These are phyloP conservation scores for Grosmannia penicillata DNA, from an alignment of 2,329 filamentous ascomycete genomes.

Conservation along the genomic window DNA sequence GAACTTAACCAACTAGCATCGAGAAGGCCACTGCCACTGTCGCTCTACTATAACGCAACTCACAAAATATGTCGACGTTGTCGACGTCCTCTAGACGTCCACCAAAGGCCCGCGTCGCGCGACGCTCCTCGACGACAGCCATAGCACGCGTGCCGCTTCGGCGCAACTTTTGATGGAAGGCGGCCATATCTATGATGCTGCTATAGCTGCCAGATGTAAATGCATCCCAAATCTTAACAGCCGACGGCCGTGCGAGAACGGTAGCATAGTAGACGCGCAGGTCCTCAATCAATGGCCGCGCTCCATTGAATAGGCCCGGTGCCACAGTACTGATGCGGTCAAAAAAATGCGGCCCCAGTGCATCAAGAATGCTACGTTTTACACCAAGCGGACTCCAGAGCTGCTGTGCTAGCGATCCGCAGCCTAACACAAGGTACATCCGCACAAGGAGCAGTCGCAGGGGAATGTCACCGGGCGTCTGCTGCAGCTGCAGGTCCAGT, in stretches of 20 bases:
- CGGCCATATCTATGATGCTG: conserved; percentile 31
- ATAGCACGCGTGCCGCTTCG: conserved; percentile 37
- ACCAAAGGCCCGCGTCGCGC: conserved; percentile 28
- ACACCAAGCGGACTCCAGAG: conserved; percentile 37
- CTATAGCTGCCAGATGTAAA: conserved; percentile 35
- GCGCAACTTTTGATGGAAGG: conserved; percentile 27
- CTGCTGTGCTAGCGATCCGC: conserved; percentile 27
- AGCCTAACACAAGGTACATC: conserved; percentile 35
- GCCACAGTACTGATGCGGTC: conserved; percentile 39
- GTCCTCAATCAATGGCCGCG: conserved; percentile 21
- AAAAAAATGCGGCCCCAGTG: conserved; percentile 37
- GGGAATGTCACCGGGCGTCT: conserved; percentile 28
- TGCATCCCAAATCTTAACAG: conserved; percentile 29
- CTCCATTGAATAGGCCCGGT: conserved; percentile 22
- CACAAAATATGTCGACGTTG: conserved; percentile 30
- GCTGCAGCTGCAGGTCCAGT: conserved; percentile 32
- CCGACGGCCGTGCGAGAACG: conserved; percentile 23
- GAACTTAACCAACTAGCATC: no score
- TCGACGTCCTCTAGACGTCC: conserved; percentile 25
- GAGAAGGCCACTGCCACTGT: no score
- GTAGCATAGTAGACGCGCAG: conserved; percentile 29
- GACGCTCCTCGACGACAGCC: conserved; percentile 34
- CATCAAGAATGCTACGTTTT: conserved; percentile 43
- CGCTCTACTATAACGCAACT: conserved; percentile 1
- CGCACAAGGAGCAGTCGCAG: conserved; percentile 35